Evolutionary conservation across 441 rosid genomes (phyloP).

Genomic region (Geranium incanum): DNA sequence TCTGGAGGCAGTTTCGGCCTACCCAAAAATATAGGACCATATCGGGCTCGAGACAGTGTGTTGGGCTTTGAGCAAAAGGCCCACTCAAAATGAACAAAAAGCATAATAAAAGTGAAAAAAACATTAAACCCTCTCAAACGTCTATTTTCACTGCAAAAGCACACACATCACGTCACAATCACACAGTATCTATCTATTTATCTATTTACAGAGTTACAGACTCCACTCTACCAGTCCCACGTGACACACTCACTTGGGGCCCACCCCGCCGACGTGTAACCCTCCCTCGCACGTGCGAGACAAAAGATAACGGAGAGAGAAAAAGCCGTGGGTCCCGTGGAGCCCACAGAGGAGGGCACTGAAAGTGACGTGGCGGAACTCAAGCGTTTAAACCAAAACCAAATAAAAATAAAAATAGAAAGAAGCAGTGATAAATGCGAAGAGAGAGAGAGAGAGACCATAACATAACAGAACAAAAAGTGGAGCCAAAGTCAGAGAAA

Average conservation of each 20-base stretch:
- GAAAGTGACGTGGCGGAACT: conserved; percentile 6
- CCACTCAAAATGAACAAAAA: no score
- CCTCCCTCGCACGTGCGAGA: not conserved
- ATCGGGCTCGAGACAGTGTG: no score
- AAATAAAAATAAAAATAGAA: not conserved
- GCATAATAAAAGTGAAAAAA: no score
- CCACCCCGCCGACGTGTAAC: not conserved
- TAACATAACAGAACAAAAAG: conserved; percentile 11
- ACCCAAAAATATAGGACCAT: no score
- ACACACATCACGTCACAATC: not conserved
- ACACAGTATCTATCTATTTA: not conserved
- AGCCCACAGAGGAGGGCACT: not conserved
- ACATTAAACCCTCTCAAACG: no score
- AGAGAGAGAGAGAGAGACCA: conserved; percentile 7
- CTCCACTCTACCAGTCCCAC: not conserved
- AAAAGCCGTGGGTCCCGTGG: not conserved
- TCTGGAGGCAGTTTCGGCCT: no score
- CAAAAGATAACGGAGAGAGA: not conserved
- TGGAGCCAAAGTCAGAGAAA: not conserved
- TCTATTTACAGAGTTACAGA: not conserved
- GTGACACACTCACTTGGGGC: not conserved
- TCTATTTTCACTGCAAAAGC: not conserved
- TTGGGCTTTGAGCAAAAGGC: no score
- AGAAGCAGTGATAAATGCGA: not conserved
- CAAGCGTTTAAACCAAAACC: not conserved